Evolutionary conservation across 2,329 filamentous ascomycete species (phyloP).

Genomic region (Pseudogymnoascus sp.): DNA sequence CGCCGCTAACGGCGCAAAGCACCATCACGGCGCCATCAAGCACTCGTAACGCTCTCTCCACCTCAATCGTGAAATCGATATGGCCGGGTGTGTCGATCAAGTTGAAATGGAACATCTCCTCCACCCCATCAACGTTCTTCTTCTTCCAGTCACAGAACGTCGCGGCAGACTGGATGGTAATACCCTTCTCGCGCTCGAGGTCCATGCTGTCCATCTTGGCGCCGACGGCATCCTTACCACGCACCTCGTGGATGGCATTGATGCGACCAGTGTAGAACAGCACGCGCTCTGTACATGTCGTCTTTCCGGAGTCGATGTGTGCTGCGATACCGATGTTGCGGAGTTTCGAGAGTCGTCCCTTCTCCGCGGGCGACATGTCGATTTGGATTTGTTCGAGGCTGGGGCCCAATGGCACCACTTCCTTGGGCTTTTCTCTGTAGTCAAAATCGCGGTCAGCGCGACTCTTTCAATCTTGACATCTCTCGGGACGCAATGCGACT

Average conservation of each 20-base stretch:
- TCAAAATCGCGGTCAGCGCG: not conserved
- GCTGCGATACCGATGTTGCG: constrained; percentile 98
- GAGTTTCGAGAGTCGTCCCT: constrained; percentile 67
- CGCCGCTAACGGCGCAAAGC: constrained; percentile 90
- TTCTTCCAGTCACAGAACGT: constrained; percentile 98
- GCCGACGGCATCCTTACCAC: constrained; percentile 87
- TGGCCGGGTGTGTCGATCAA: constrained; percentile 97
- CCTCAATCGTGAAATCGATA: constrained; percentile 98
- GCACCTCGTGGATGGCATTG: constrained; percentile 93
- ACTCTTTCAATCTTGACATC: not conserved
- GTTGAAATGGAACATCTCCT: constrained; percentile 94
- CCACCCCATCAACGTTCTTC: constrained; percentile 63
- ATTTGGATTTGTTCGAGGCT: constrained; percentile 58
- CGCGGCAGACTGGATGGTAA: constrained; percentile 96
- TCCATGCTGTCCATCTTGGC: constrained; percentile 99
- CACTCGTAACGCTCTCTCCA: constrained; percentile 88
- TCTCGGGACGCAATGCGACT: not conserved
- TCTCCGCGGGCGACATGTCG: constrained; percentile 74
- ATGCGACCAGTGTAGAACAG: constrained; percentile 98
- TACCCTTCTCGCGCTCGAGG: constrained; percentile 93
- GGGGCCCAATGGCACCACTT: not conserved
- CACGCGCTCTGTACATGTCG: constrained; percentile 90
- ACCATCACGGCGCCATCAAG: constrained; percentile 98
- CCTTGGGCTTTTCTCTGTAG: not conserved
- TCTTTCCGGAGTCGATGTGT: constrained; percentile 98